Base-by-base conservation (phyloP, 179 eudicot genomes). In the Pouteria campechiana region DNA sequence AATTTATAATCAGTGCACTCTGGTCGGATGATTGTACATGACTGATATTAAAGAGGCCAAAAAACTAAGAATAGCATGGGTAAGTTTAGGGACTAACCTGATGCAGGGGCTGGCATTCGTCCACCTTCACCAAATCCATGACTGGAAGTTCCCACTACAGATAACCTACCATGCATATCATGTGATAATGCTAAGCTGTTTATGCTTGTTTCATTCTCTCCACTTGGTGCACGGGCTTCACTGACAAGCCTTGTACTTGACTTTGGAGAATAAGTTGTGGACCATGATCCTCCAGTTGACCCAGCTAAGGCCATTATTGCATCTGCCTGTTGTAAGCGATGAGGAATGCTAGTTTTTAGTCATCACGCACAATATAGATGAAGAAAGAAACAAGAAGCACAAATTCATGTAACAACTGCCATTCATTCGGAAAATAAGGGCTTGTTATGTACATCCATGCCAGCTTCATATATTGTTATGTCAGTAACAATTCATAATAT, bases 211-310 rank as follows among this genome's bases (percentile, higher is more conserved):
- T 58, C 78, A 14, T 57, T 58, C 21, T 57, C 71, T 29, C 67
- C 52, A 39, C 52, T 17, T 0, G 55, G 58, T 34, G 28, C 50
- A 45, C 25, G 33, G 19, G 31, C 50, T 15, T 68, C 76, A 5
- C 52, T 57, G 29, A 37, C 15, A 44, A 56, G 50, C 41, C 36
- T 55, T 40, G 41, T 28, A 20, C 62, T 35, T 10, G 72, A 61
- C 51, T 70, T 75, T n/a, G 78, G 62, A 16, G 43, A 50, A 33
- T 48, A 74, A 10, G 50, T 61, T 11, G 82, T 83, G 2, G 89
- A 83, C 94, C 89, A 79, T 16, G 85, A 79, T 69, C 89, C 86
- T 35, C 90, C 90, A 60, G 72, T 74, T 58, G 94, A 84, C 32
- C 90, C 86, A 47, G 86, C 90, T 48, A 84, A 46, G 17, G 78